Percentiles rank a stretch among this genome's conserved stretches.
Conservation (phyloP, 1,284 basidiomycete species). For the Cutaneotrichosporon sp. region DNA sequence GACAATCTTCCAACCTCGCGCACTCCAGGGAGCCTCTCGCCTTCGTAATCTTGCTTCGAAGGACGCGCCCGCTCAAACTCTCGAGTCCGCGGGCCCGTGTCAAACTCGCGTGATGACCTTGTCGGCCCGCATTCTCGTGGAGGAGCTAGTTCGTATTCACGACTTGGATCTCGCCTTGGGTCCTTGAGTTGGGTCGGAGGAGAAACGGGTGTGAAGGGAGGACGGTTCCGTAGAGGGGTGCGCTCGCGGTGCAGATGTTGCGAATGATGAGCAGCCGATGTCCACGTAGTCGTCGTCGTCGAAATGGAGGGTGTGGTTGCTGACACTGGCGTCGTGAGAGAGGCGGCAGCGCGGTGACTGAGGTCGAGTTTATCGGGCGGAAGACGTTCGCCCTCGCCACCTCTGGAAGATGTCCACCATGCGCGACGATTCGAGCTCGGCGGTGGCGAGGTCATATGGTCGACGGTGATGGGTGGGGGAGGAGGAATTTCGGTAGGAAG, state of each 20-base stretch:
- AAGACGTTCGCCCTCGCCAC: background rate
- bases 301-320: background rate
- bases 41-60: background rate
- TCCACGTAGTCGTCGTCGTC: background rate
- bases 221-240: background rate
- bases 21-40: background rate
- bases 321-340: background rate
- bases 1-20: background rate
- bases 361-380: background rate
- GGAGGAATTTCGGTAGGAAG: background rate
- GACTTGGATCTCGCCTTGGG: background rate
- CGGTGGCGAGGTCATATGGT: background rate
- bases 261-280: background rate
- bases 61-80: background rate
- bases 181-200: background rate
- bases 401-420: background rate
- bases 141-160: background rate
- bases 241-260: background rate
- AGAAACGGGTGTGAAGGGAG: background rate
- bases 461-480: background rate
- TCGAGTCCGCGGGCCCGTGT: background rate
- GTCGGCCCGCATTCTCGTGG: background rate
- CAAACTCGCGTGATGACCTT: background rate
- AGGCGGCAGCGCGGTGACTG: background rate
- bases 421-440: background rate